Base-by-base conservation (phyloP, 1,139 yeast species). In the Geotrichum fermentans region DNA sequence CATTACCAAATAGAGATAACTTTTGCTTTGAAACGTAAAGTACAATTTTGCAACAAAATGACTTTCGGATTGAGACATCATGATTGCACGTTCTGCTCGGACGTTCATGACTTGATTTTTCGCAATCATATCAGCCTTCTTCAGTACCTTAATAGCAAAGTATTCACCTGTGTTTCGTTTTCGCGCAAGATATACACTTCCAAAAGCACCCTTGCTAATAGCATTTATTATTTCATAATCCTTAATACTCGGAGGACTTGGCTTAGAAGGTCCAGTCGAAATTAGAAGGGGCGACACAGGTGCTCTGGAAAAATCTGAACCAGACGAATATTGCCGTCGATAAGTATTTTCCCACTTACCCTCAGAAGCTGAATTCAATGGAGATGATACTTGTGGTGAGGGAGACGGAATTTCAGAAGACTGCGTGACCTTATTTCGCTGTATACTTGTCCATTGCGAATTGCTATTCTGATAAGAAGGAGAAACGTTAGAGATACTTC, bases 161-260 rank as follows among this genome's bases (percentile, higher is more conserved):
- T 89, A 86, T 56, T 94, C 98, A 1, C 97, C 97, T 0, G 97
- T 90, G 11, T 84, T 67, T 58, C 80, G 83, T 58, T 92, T 77
- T 55, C 83, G 79, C 0, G 96, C 90, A 17, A 92, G 71, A 63
- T 82, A 92, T 0, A 92, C 99, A 35, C 95, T 84, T 0, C 98
- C 98, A 72, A 90, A 92, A 0, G 99, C 98, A 28, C 99, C 99
- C 63, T 88, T 87, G 62, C 96, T 86, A 46, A 92, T 89, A 0
- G 98, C 96, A 62, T 89, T 89, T 50, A 92, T 72, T 33, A 92
- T 80, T 58, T 88, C 96, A 64, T 89, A 92, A 65, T 94, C 97
- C 54, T 78, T 79, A 26, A 90, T 89, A 1, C 88, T 82, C 0
- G 95, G 92, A 2, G 74, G 70, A 0, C 68, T 57, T 0, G 71